Evolutionary conservation across 208 protist genomes (phyloP), one percentile per base, ranked within the genome.

Genomic region (Acanthamoeba sp.): DNA sequence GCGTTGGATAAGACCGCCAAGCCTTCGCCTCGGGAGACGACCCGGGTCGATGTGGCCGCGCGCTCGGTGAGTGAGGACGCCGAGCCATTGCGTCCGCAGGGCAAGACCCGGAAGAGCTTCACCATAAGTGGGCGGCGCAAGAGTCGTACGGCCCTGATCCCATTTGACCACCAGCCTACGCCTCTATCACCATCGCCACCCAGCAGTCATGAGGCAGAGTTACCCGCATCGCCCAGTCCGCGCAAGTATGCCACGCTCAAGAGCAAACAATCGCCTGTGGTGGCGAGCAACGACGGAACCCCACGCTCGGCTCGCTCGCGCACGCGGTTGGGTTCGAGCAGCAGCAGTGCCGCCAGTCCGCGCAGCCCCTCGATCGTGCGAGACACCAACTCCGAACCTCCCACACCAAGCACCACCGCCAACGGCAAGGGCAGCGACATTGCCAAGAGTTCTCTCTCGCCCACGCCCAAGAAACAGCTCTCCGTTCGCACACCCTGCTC

Each of bases 381-480:
- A 0, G 38, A 45, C 29, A 36, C 62, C n/a, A n/a, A 69, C 62
- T 36, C 62, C 1, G 62, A 69, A 64, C 9, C 57, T 14, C 1
- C 24, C 0, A 0, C 66, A 12, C n/a, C 59, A 12, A 24, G 22
- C 20, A 69, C 14, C 9, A 9, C 24, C 34, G 16, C 34, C 29
- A 6, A 76, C 66, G 66, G 10, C 1, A 76, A 76, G 66, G 32
- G 40, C 42, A 38, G 42, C 16, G 42, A 32, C 27, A 42, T 2
- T 45, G 27, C 38, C 29, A 59, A 59, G 18, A 9, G 24, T 22
- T 50, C 73, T 4, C 45, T 12, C 45, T 50, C 55, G 55, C 55
- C 24, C 29, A 87, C 45, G 14, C 78, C 78, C 29, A 87, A 38
- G 78, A 87, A 87, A 45, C 78, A 87, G 78, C 78, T 87, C 45